Evolutionary conservation across 306 rosid species (phyloP), one percentile per base, ranked within the genome.

Genomic region (Quercus bicolor): DNA sequence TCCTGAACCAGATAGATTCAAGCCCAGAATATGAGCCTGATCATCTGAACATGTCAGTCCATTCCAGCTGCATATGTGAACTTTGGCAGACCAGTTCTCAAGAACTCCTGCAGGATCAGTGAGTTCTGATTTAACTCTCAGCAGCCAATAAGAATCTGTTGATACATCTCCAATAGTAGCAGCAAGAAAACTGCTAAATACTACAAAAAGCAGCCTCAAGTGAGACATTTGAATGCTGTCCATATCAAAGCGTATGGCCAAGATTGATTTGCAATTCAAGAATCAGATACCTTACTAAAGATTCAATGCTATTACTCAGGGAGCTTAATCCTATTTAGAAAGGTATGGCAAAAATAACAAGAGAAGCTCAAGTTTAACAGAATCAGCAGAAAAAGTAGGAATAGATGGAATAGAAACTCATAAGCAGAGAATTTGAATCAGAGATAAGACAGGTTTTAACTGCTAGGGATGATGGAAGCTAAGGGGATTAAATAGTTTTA

Each of bases 1-100:
- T 77, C 96, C 90, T 70, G 94, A 90, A 70, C 78, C 76, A 7
- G 97, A 91, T 15, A 95, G 85, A 78, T 91, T 93, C 84, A 95
- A 73, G 56, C 91, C 87, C 75, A 86, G 21, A 55, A 91, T 54
- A 70, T 83, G 81, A 59, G 77, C 57, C 77, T 86, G 84, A 84
- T 87, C 92, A 80, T 43, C 68, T 29, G 88, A 78, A 83, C 99
- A 95, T 57, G 85, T 75, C 59, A 95, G 55, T 73, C 99, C 98
- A 83, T 84, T 79, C 98, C 98, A 93, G 55, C 73, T 83, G 86
- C 99, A 91, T 4, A 81, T 40, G 77, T 84, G 86, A 76, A 87
- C 69, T 51, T 70, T 54, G 55, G 88, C 86, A 72, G 94, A 93
- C 99, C 99, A 95, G 81, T 84, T 89, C 43, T 78, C 84, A 33